These are phyloP conservation scores for Candida insectorum DNA, from an alignment of 805 yeast species.

Conservation along the genomic window DNA sequence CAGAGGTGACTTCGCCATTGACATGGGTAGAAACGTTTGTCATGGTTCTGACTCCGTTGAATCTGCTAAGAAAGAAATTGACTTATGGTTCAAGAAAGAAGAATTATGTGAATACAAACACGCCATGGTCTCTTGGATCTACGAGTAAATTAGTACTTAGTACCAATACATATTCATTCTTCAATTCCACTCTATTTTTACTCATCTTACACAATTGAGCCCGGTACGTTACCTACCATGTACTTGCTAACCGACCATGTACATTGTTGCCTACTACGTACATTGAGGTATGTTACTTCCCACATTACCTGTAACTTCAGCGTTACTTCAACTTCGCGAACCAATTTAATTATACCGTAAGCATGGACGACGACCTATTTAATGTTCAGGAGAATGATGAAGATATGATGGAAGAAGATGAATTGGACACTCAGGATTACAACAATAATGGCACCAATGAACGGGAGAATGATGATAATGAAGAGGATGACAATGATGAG, in stretches of 20 bases:
- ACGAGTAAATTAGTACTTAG: slow-evolving; percentile 61
- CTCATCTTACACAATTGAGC: too few relatives aligned
- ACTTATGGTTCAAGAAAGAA: slow-evolving; percentile 96
- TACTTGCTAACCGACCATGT: too few relatives aligned
- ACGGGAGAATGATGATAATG: slow-evolving; percentile 7
- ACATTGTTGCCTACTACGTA: too few relatives aligned
- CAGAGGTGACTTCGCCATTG: slow-evolving; percentile 98
- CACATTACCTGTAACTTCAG: not conserved
- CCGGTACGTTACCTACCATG: too few relatives aligned
- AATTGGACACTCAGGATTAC: slow-evolving; percentile 17
- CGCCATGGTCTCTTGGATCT: slow-evolving; percentile 82
- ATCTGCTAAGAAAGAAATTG: slow-evolving; percentile 93
- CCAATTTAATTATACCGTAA: slow-evolving; percentile 12
- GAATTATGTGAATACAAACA: slow-evolving; percentile 92
- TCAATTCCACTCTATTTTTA: too few relatives aligned
- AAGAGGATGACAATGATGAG: slow-evolving; percentile 13
- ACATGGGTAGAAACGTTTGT: slow-evolving; percentile 98
- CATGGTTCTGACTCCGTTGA: slow-evolving; percentile 99
- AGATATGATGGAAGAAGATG: slow-evolving; percentile 13
- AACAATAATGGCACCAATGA: slow-evolving; percentile 16
- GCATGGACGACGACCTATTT: slow-evolving; percentile 28
- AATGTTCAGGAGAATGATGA: slow-evolving; percentile 12
- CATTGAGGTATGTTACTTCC: not conserved
- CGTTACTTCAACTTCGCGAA: not conserved
- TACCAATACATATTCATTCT: too few relatives aligned